Evolutionary conservation across 164 flowering plant genomes (phyloP), one percentile per base, ranked within the genome.

Genomic region (Vitis rupestris): DNA sequence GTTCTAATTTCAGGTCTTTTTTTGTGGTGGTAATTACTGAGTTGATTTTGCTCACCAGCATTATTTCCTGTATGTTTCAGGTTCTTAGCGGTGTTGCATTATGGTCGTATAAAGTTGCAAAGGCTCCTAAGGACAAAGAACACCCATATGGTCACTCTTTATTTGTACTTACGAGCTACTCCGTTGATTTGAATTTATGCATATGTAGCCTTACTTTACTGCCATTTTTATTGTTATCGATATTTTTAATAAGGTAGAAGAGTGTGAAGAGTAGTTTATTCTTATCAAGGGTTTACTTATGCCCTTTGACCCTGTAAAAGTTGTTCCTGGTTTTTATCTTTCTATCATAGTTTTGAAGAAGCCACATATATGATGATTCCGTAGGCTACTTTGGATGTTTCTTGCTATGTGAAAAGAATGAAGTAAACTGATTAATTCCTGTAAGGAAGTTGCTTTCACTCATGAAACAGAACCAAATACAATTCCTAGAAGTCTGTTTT

Each of bases 91-190:
- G 97, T 12, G 80, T 92, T 74, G 98, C 98, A 66, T 78, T 90
- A 72, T 80, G 74, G 86, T 96, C 99, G 61, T 93, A 71, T 80
- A 86, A 80, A 81, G 95, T 84, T 79, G 94, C 86, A 61, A 87
- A 84, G 74, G 82, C 86, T 77, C 99, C 99, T 14, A 96, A 87
- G 83, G 99, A 96, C 85, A 84, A 89, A 81, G 97, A 96, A 76
- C 99, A 96, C 62, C 98, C 99, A 80, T 96, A 96, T 88, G 99
- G 98, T 96, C 79, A 80, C 82, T 79, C 70, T 82, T 88, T 78
- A 84, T 77, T 72, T 81, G 83, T 84, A 79, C 82, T 77, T 80
- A 73, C 82, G 23, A 68, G n/a, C 74, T 83, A 64, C 83, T 82
- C 71, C 66, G 56, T 74, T 58, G 67, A 68, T 80, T 60, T 74